A percentile compares a stretch with the other conserved stretches of the same genome.
These are phyloP conservation scores for Begonia loranthoides DNA, from an alignment of 306 rosid genomes.

Conservation along the genomic window DNA sequence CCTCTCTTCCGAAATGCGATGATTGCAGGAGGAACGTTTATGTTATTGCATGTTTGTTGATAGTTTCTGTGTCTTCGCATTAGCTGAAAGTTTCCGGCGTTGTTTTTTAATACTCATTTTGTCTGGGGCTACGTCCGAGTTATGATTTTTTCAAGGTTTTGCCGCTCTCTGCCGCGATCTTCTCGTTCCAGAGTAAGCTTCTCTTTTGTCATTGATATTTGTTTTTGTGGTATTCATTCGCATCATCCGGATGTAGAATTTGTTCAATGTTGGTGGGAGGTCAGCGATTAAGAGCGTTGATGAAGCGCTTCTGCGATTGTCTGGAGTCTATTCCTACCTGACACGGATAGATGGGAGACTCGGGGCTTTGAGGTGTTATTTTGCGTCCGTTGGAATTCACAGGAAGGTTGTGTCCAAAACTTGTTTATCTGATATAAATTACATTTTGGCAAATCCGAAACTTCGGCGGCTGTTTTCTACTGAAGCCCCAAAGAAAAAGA, in stretches of 20 bases:
- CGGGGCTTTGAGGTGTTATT: constrained; percentile 11
- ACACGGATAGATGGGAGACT: constrained; percentile 9
- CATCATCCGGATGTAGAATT: constrained; percentile 10
- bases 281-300: not conserved
- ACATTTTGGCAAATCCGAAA: constrained; percentile 13
- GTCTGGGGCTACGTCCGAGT: too few relatives aligned
- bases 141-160: constrained; percentile 20
- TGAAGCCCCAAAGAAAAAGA: constrained; percentile 12
- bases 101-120: too few relatives aligned
- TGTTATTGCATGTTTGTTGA: too few relatives aligned
- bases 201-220: not conserved
- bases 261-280: constrained; percentile 10
- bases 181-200: constrained; percentile 13
- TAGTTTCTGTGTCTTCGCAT: too few relatives aligned
- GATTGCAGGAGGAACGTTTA: too few relatives aligned
- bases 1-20: too few relatives aligned
- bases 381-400: constrained; percentile 10
- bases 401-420: constrained; percentile 15
- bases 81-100: too few relatives aligned
- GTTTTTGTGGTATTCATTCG: not conserved
- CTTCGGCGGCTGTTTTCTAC: constrained; percentile 15
- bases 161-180: constrained; percentile 16
- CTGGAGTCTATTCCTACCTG: constrained; percentile 5
- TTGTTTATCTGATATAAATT: constrained; percentile 9
- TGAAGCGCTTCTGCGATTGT: not conserved